Evolutionary conservation across 2,329 filamentous ascomycete genomes (phyloP), one percentile per base, ranked within the genome.

Genomic region (Epichloe brachyelytri): DNA sequence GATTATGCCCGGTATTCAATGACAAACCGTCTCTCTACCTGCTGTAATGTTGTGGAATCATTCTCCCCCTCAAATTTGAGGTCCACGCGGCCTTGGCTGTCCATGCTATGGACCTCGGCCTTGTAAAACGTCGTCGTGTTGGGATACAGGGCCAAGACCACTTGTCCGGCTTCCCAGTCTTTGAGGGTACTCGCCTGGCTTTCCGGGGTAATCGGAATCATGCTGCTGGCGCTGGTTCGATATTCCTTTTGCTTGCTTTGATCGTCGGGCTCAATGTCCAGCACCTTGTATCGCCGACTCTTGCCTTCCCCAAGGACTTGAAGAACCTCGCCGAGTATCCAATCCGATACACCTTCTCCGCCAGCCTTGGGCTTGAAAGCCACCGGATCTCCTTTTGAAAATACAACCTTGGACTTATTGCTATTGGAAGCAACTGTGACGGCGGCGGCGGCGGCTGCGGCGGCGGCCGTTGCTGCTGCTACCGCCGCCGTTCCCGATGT

Each of bases 121-220:
- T 86, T 83, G 65, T 93, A 93, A 60, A 93, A 91, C 0, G 86
- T 90, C 1, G 87, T 90, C 1, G 87, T 91, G 59, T 88, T 83
- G 0, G 87, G 87, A 61, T 93, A 93, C 52, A 88, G 71, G 0
- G 87, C 87, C 52, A 91, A 71, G 8, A 91, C 86, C 44, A 81
- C 78, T 62, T 84, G 86, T 43, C 85, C 84, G 39, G 78, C 68
- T 37, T 85, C 79, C 52, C 85, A 77, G 40, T 85, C 74, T 4
- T 75, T 68, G 15, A 84, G 70, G 2, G 67, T 79, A 55, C 66
- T 71, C 56, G 63, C 71, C 63, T 57, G 72, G 61, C 55, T 66
- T 55, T 70, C 69, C 0, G 78, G 74, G 2, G 86, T 83, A 51
- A 93, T 89, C 2, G 83, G 79, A 44, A 90, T 89, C 74, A 93